These are phyloP conservation scores for Chamaecyparis obtusa DNA, from an alignment of 75 land plant species.

Conservation along the genomic window DNA sequence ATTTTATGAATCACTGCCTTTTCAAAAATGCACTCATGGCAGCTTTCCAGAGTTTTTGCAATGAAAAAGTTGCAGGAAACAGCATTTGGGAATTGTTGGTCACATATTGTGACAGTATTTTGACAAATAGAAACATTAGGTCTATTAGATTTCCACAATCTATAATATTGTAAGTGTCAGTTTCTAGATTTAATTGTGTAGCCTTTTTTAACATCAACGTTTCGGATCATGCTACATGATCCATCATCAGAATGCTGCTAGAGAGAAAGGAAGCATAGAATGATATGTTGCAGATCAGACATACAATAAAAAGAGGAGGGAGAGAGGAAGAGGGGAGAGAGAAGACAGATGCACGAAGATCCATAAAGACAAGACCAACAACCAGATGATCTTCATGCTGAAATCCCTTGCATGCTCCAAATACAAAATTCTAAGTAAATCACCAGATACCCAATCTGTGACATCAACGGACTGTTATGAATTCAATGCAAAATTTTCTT, in stretches of 20 bases:
- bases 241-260: too few relatives aligned
- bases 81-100: slow-evolving; percentile 87
- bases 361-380: too few relatives aligned
- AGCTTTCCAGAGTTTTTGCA: slow-evolving; percentile 91
- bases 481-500: slow-evolving; percentile 86
- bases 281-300: too few relatives aligned
- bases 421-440: slow-evolving; percentile 67
- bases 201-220: too few relatives aligned
- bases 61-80: slow-evolving; percentile 84
- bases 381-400: slow-evolving; percentile 48
- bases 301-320: too few relatives aligned
- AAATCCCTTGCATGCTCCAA: slow-evolving; percentile 79
- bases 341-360: slow-evolving; percentile 33
- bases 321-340: too few relatives aligned
- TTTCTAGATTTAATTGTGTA: too few relatives aligned
- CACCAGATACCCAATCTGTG: slow-evolving; percentile 20
- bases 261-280: too few relatives aligned
- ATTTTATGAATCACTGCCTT: slow-evolving; percentile 30
- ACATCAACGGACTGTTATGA: slow-evolving; percentile 66
- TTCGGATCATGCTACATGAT: too few relatives aligned
- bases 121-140: slow-evolving; percentile 86
- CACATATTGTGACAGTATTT: slow-evolving; percentile 83
- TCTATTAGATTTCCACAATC: too few relatives aligned
- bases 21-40: slow-evolving; percentile 46
- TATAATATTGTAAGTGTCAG: too few relatives aligned